These are phyloP conservation scores for Nephromyces sp. DNA, from an alignment of 169 alveolate species.

Conservation along the genomic window DNA sequence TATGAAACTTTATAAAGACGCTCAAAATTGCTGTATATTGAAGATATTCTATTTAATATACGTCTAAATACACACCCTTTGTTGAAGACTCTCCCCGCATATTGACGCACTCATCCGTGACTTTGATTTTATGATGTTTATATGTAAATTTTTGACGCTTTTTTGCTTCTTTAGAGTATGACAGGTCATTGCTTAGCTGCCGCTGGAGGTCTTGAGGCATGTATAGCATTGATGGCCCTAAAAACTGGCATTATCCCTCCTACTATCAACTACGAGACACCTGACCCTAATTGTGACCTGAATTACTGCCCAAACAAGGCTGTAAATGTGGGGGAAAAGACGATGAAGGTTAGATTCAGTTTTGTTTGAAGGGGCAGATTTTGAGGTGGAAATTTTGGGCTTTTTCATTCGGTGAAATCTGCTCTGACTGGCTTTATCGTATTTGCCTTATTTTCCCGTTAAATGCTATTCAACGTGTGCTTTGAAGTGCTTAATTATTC, in stretches of 20 bases:
- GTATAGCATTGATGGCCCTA: conserved; percentile 46
- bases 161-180: conserved; percentile 31
- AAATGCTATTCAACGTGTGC: too few species aligned
- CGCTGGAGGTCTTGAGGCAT: conserved; percentile 54
- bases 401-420: too few species aligned
- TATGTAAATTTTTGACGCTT: neutral
- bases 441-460: too few species aligned
- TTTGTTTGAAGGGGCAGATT: neutral
- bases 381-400: too few species aligned
- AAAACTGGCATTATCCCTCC: conserved; percentile 54
- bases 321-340: conserved; percentile 8
- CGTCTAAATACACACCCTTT: too few species aligned
- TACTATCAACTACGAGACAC: conserved; percentile 46
- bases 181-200: conserved; percentile 62
- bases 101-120: too few species aligned
- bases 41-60: too few species aligned
- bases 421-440: neutral
- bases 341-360: neutral
- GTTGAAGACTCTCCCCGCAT: too few species aligned
- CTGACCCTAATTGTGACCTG: conserved; percentile 53
- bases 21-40: too few species aligned
- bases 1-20: too few species aligned
- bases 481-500: too few species aligned
- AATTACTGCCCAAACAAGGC: conserved; percentile 51
- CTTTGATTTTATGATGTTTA: neutral